A percentile compares a stretch with the other conserved stretches of the same genome.
Conservation (phyloP, 2,329 filamentous ascomycete genomes). For the Magnaporthales sp. region DNA sequence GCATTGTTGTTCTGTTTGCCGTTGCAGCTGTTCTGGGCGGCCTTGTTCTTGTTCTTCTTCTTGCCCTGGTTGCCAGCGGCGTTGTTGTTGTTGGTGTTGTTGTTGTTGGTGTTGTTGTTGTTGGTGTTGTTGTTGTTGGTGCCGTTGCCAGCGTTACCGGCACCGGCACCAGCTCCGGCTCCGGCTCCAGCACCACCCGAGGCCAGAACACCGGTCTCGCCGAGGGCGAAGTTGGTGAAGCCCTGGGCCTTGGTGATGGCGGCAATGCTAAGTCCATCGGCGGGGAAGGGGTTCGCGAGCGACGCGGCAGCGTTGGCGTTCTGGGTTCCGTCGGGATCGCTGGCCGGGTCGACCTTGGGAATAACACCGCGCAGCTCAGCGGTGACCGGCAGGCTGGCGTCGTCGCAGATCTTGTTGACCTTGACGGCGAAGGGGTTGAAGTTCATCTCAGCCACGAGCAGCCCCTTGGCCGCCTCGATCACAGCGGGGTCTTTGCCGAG, state of each 20-base stretch:
- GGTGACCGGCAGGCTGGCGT: conserved; percentile 53
- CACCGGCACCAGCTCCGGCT: conserved; percentile 2
- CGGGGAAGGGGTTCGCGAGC: conserved; percentile 43
- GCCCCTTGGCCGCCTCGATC: conserved; percentile 44
- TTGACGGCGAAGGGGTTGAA: conserved; percentile 58
- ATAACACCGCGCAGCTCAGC: conserved; percentile 55
- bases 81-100: not conserved
- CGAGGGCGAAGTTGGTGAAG: conserved; percentile 49
- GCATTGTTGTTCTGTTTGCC: not conserved
- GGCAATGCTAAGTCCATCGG: conserved; percentile 55
- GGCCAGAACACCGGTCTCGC: not conserved
- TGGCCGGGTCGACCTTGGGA: conserved; percentile 57
- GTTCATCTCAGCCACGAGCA: conserved; percentile 57
- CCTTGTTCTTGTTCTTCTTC: not conserved
- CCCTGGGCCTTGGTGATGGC: conserved; percentile 53
- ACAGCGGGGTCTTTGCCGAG: conserved; percentile 51
- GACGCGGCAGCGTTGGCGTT: conserved; percentile 52
- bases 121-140: not conserved
- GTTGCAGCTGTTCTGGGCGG: not conserved
- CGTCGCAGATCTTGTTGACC: conserved; percentile 54
- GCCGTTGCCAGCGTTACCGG: not conserved
- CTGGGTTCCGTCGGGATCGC: conserved; percentile 44
- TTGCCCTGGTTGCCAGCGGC: not conserved
- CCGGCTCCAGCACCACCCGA: conserved; percentile 1
- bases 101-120: not conserved